These are phyloP conservation scores for Fusarium azukiicola DNA, from an alignment of 2,329 filamentous ascomycete genomes.

Conservation along the genomic window DNA sequence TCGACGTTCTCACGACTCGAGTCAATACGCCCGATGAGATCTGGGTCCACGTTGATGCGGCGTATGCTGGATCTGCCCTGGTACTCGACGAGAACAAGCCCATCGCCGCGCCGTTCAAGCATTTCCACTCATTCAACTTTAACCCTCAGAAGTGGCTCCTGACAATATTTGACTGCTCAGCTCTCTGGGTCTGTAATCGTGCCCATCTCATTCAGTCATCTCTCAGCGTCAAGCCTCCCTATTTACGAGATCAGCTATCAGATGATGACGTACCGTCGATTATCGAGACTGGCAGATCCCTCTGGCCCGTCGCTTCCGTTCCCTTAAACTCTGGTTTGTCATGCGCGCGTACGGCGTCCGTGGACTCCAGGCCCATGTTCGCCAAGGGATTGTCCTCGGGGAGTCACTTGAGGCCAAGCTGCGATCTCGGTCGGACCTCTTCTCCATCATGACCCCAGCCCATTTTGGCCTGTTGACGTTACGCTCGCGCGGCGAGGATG, in stretches of 20 bases:
- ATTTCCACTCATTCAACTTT: slow-evolving; percentile 94
- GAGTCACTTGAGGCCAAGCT: slow-evolving; percentile 84
- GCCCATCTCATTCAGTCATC: slow-evolving; percentile 86
- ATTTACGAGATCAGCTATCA: slow-evolving; percentile 90
- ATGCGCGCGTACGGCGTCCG: slow-evolving; percentile 89
- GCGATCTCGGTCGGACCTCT: slow-evolving; percentile 81
- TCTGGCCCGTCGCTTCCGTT: slow-evolving; percentile 92
- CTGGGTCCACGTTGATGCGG: slow-evolving; percentile 97
- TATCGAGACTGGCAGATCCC: slow-evolving; percentile 99
- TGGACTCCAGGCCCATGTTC: slow-evolving; percentile 88
- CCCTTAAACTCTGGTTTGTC: slow-evolving; percentile 97
- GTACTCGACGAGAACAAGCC: slow-evolving; percentile 90
- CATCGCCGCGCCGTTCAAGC: slow-evolving; percentile 78
- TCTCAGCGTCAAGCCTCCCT: slow-evolving; percentile 88
- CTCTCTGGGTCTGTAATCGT: slow-evolving; percentile 89
- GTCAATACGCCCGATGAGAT: slow-evolving; percentile 71
- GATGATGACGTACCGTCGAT: slow-evolving; percentile 94
- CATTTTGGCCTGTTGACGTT: slow-evolving; percentile 91
- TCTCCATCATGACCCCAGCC: slow-evolving; percentile 87
- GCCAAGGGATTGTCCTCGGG: slow-evolving; percentile 83
- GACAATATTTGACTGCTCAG: slow-evolving; percentile 94
- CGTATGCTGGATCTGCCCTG: slow-evolving; percentile 93
- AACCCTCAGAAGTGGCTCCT: slow-evolving; percentile 99
- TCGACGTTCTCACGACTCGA: slow-evolving; percentile 63
- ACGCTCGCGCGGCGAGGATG: slow-evolving; percentile 72